Base-by-base conservation (phyloP, 768 basidiomycete genomes). In the Mycena crocata region DNA sequence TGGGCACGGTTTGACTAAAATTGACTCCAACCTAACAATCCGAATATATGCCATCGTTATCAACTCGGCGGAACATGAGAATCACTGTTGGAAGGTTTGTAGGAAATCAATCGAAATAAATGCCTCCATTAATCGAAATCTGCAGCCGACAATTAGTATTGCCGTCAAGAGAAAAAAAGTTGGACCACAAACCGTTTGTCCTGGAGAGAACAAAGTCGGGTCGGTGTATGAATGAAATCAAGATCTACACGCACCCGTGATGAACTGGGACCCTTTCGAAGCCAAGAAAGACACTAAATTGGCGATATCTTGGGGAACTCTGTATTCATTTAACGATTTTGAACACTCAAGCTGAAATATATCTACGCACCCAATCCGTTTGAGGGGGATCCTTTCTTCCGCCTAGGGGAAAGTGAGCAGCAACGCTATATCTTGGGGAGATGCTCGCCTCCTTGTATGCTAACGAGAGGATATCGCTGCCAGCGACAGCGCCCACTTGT, bases 231-330 rank as follows among this genome's bases (percentile, higher is more conserved):
- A 35, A 28, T 6, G 42, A 39, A 2, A 50, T 21, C 2, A 12
- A 17, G 32, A 4, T 8, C 17, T 13, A 30, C 2, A 32, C 52
- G 15, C 24, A 70, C 77, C 77, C 0, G 78, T 78, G 5, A 77
- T 75, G 45, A 73, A 78, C 30, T 51, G 46, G 1, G 77, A 72
- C 21, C 77, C 73, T 26, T 69, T 67, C 4, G 75, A 73, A 7
- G 71, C 77, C n/a, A 78, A 62, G 66, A 74, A 78, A 14, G 78
- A 73, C 0, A 78, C 77, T 3, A 78, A 37, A 13, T 45, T 51
- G 0, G 78, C 73, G 30, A 78, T 56, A 34, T 79, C 75, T 10
- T 66, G 37, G 1, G 75, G 44, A 8, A 21, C 19, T 30, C 64
- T 66, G 17, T 15, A 40, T 32, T 15, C 12, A 7, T 14, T 19